Evolutionary conservation across 805 yeast species (phyloP).

Genomic region (Wickerhamomyces tratensis): DNA sequence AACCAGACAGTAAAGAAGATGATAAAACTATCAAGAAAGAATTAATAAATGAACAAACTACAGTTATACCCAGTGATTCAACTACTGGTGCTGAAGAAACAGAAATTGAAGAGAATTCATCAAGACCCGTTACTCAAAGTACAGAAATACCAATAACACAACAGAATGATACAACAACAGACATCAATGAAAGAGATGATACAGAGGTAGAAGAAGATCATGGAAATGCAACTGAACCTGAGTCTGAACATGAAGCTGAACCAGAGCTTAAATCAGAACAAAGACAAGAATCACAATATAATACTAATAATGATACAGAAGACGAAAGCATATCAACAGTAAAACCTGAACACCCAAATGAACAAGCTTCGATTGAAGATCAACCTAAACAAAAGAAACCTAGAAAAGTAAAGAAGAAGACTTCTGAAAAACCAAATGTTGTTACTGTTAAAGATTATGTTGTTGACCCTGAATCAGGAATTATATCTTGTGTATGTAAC

Average conservation of each 20-base stretch:
- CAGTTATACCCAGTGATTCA: not conserved
- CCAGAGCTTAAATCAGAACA: too few relatives aligned
- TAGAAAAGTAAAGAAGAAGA: conserved; percentile 4
- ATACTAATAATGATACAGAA: conserved; percentile 4
- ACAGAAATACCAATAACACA: not conserved
- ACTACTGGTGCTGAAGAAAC: not conserved
- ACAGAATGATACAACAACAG: not conserved
- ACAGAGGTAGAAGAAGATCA: too few relatives aligned
- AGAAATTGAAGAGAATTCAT: not conserved
- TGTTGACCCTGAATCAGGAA: conserved; percentile 75
- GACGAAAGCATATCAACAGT: conserved; percentile 5
- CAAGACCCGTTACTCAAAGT: not conserved
- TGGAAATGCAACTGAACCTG: too few relatives aligned
- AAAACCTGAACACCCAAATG: conserved; percentile 2
- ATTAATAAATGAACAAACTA: too few relatives aligned
- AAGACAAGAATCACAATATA: too few relatives aligned
- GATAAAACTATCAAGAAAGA: too few relatives aligned
- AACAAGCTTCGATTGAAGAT: not conserved
- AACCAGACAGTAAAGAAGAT: not conserved
- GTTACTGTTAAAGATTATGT: conserved; percentile 27
- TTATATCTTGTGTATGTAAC: conserved; percentile 84
- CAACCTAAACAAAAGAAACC: conserved; percentile 1
- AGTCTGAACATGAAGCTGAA: too few relatives aligned
- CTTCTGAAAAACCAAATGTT: conserved; percentile 1
- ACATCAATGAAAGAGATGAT: not conserved